Percentiles rank a stretch among this genome's conserved stretches.
These are phyloP conservation scores for Pseudogymnoascus destructans DNA, from an alignment of 2,329 filamentous ascomycete genomes.

Conservation along the genomic window DNA sequence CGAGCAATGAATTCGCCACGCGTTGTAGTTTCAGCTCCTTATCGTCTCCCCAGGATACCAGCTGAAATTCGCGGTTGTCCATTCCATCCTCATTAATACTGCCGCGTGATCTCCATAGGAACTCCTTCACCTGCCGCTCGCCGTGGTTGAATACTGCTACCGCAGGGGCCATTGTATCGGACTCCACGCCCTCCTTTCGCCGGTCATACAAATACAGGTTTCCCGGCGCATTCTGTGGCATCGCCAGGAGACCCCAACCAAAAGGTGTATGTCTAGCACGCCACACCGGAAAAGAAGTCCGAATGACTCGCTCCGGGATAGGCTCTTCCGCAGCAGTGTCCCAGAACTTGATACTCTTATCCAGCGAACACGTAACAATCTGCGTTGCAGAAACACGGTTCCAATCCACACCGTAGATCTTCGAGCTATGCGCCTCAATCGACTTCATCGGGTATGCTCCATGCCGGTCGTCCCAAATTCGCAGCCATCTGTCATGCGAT, in stretches of 20 bases:
- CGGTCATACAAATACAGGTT: slow-evolving; percentile 76
- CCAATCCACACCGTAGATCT: slow-evolving; percentile 95
- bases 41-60: slow-evolving; percentile 87
- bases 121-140: slow-evolving; percentile 69
- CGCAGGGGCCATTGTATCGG: slow-evolving; percentile 35
- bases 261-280: slow-evolving; percentile 85
- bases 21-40: slow-evolving; percentile 68
- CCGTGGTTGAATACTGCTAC: slow-evolving; percentile 47
- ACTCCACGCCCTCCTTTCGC: slow-evolving; percentile 32
- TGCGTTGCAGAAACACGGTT: slow-evolving; percentile 61
- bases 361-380: slow-evolving; percentile 77
- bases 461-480: slow-evolving; percentile 81
- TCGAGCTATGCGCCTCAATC: slow-evolving; percentile 78
- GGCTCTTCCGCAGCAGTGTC: slow-evolving; percentile 55
- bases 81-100: slow-evolving; percentile 49
- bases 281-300: slow-evolving; percentile 79
- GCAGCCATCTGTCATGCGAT: slow-evolving; percentile 74
- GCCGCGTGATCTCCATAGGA: slow-evolving; percentile 75
- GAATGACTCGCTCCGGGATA: slow-evolving; percentile 61
- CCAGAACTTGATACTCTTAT: slow-evolving; percentile 91
- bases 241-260: slow-evolving; percentile 70
- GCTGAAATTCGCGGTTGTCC: slow-evolving; percentile 79
- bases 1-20: slow-evolving; percentile 50
- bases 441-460: slow-evolving; percentile 66
- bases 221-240: slow-evolving; percentile 82